Conservation (phyloP, 148 eudicot genomes). For the Silene conica region DNA sequence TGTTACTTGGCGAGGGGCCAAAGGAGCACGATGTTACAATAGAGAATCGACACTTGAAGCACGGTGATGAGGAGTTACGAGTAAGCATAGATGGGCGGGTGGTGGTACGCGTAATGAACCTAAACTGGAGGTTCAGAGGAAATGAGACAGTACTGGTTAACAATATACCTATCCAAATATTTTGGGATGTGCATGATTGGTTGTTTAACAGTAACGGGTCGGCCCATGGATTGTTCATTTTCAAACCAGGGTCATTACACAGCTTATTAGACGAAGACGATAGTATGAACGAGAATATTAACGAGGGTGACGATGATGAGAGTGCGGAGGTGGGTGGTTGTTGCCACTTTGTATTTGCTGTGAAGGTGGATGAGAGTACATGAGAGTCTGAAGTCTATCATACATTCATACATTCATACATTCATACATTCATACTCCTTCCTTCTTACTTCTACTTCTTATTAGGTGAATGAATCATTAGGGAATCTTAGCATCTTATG, state of each 20-base stretch:
- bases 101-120: conserved; percentile 26
- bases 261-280: conserved; percentile 11
- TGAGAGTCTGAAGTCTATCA: too few relatives aligned
- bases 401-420: too few relatives aligned
- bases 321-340: conserved; percentile 11
- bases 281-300: neutral
- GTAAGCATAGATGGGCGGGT: conserved; percentile 30
- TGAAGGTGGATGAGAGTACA: conserved; percentile 18
- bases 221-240: conserved; percentile 27
- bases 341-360: conserved; percentile 30
- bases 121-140: conserved; percentile 33
- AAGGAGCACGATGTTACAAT: conserved; percentile 23
- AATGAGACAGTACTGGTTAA: conserved; percentile 28
- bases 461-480: neutral
- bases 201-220: conserved; percentile 21
- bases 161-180: conserved; percentile 28
- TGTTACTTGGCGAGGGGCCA: conserved; percentile 27
- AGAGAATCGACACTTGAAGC: conserved; percentile 13
- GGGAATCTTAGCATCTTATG: neutral
- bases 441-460: neutral
- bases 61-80: conserved; percentile 23
- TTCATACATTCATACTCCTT: too few relatives aligned
- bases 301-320: neutral
- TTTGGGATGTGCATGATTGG: conserved; percentile 39
- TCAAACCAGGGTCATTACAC: conserved; percentile 27